Evolutionary conservation across 2,329 filamentous ascomycete species (phyloP).

Genomic region (Fusarium brachygibbosum): DNA sequence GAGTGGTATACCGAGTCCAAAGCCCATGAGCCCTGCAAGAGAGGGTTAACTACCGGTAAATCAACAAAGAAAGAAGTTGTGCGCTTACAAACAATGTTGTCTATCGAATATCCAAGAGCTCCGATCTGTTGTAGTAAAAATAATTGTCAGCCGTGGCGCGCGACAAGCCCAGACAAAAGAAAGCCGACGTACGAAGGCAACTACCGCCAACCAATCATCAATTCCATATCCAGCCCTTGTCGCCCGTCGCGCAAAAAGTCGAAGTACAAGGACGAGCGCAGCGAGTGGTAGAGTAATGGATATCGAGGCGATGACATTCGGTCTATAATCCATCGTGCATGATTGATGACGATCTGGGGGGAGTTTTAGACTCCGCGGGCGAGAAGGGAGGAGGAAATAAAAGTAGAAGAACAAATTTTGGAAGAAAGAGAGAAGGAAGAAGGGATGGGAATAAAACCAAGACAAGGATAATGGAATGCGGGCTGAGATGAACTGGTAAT

Average conservation of each 20-base stretch:
- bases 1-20: constrained; percentile 29
- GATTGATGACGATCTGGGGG: not conserved
- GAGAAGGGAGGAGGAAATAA: not conserved
- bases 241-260: constrained; percentile 34
- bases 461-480: not conserved
- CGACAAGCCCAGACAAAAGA: not conserved
- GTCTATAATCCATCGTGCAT: constrained; percentile 38
- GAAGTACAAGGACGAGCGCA: constrained; percentile 32
- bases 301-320: constrained; percentile 35
- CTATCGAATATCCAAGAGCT: constrained; percentile 23
- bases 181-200: constrained; percentile 33
- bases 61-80: rapidly evolving
- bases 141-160: not conserved
- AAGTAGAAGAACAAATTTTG: constrained; percentile 9
- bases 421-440: constrained; percentile 10
- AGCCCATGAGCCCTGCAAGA: not conserved
- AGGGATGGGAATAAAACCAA: constrained; percentile 1
- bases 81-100: constrained; percentile 24
- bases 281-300: constrained; percentile 36
- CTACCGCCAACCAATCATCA: constrained; percentile 40
- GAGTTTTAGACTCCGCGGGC: not conserved
- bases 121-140: not conserved
- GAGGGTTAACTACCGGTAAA: not conserved
- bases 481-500: not conserved
- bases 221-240: constrained; percentile 36